Percentiles rank a stretch among this genome's conserved stretches.
Evolutionary conservation across 140 eudicot genomes (phyloP).

Genomic region (Oenanthe javanica): DNA sequence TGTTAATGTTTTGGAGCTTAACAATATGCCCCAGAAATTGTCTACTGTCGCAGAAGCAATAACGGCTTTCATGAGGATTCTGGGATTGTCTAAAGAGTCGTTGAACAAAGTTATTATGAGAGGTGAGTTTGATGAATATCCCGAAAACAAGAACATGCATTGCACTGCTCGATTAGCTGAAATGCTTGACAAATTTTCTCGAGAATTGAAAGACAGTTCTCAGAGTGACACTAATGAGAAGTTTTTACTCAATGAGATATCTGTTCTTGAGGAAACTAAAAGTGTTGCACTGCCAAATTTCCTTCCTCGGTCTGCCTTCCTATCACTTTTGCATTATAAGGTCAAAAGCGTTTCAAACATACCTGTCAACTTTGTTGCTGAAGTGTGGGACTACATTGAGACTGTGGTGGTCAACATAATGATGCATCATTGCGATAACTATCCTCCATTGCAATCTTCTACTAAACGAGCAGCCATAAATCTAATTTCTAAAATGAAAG

Average conservation of each 20-base stretch:
- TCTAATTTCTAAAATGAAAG: slow-evolving; percentile 22
- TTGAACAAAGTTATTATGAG: slow-evolving; percentile 28
- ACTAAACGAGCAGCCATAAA: slow-evolving; percentile 18
- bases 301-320: slow-evolving; percentile 26
- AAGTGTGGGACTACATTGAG: slow-evolving; percentile 37
- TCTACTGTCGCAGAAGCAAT: slow-evolving; percentile 32
- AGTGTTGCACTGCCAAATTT: slow-evolving; percentile 33
- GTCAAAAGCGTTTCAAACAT: slow-evolving; percentile 13
- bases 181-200: slow-evolving; percentile 24
- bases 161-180: slow-evolving; percentile 40
- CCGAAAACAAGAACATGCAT: slow-evolving; percentile 30
- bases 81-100: slow-evolving; percentile 34
- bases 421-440: slow-evolving; percentile 21
- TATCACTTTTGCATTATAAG: slow-evolving; percentile 13
- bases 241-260: slow-evolving; percentile 35
- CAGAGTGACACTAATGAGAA: background rate
- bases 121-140: slow-evolving; percentile 36
- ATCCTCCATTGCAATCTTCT: slow-evolving; percentile 29
- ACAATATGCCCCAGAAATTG: slow-evolving; percentile 27
- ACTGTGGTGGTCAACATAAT: slow-evolving; percentile 16
- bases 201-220: slow-evolving; percentile 18
- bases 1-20: slow-evolving; percentile 27
- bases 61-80: slow-evolving; percentile 29
- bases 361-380: slow-evolving; percentile 23
- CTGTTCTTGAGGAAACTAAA: slow-evolving; percentile 30